Conservation (phyloP, 768 basidiomycete genomes). For the Postia placenta region DNA sequence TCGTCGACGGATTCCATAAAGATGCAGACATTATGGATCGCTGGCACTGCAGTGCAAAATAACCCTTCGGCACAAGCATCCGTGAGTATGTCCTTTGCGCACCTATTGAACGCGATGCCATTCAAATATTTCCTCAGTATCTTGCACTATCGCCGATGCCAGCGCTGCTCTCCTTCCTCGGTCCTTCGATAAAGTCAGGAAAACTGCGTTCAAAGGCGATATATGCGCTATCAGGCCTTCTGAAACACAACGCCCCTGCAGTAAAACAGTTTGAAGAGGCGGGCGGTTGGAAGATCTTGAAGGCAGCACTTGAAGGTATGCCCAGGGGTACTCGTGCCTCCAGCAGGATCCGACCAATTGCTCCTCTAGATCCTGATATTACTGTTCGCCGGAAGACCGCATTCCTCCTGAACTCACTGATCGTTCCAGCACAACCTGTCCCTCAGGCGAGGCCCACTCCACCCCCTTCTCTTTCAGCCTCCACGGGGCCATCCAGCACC, state of each 20-base stretch:
- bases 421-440: conserved; percentile 37
- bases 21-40: conserved; percentile 73
- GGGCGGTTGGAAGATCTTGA: conserved; percentile 62
- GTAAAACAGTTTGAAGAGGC: conserved; percentile 44
- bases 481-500: background rate
- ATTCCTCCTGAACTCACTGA: conserved; percentile 70
- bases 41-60: conserved; percentile 87
- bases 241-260: conserved; percentile 74
- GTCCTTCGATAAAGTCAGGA: conserved; percentile 44
- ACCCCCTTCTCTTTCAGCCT: background rate
- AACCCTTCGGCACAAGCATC: conserved; percentile 79
- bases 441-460: background rate
- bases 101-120: no score
- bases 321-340: conserved; percentile 2
- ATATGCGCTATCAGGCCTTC: conserved; percentile 70
- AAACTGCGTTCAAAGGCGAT: conserved; percentile 72
- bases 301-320: conserved; percentile 53
- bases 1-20: conserved; percentile 55
- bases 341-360: no score
- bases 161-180: conserved; percentile 54
- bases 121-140: conserved; percentile 46
- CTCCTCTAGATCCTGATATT: conserved; percentile 65
- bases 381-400: conserved; percentile 69
- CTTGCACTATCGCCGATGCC: conserved; percentile 61
- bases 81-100: conserved; percentile 35